These are phyloP conservation scores for Amanita pseudoporphyria DNA, from an alignment of 768 basidiomycete genomes.

Conservation along the genomic window DNA sequence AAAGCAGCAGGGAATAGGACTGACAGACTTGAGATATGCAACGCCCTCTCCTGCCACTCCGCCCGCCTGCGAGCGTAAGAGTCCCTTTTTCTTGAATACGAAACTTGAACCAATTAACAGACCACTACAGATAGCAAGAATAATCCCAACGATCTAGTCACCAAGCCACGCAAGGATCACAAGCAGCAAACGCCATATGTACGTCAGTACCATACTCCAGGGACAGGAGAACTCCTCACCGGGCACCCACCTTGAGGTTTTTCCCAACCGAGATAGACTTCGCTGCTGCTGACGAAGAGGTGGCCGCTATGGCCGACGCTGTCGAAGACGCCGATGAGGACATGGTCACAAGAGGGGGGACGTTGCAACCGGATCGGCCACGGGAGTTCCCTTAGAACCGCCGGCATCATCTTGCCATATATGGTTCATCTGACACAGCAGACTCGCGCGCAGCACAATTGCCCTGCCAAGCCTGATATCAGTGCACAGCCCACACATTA, in stretches of 20 bases:
- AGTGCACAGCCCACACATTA: no score
- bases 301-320: slow-evolving; percentile 24
- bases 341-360: slow-evolving; percentile 15
- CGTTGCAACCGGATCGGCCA: neutral
- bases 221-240: neutral
- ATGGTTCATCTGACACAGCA: no score
- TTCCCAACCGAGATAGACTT: slow-evolving; percentile 25
- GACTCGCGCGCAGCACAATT: no score
- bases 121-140: slow-evolving; percentile 71
- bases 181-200: no score
- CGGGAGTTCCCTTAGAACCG: no score
- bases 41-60: slow-evolving; percentile 78
- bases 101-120: slow-evolving; percentile 87
- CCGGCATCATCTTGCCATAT: no score
- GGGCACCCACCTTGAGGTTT: slow-evolving; percentile 42
- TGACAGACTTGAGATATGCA: slow-evolving; percentile 88
- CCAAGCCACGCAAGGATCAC: neutral
- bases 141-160: slow-evolving; percentile 58
- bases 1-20: slow-evolving; percentile 20
- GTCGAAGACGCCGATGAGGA: slow-evolving; percentile 21
- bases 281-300: slow-evolving; percentile 29
- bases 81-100: slow-evolving; percentile 97
- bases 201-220: neutral
- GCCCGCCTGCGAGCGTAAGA: slow-evolving; percentile 74
- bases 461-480: no score